phyloP scores from a whole-genome alignment of 2,329 filamentous ascomycete species.

The Colletotrichum horii region DNA sequence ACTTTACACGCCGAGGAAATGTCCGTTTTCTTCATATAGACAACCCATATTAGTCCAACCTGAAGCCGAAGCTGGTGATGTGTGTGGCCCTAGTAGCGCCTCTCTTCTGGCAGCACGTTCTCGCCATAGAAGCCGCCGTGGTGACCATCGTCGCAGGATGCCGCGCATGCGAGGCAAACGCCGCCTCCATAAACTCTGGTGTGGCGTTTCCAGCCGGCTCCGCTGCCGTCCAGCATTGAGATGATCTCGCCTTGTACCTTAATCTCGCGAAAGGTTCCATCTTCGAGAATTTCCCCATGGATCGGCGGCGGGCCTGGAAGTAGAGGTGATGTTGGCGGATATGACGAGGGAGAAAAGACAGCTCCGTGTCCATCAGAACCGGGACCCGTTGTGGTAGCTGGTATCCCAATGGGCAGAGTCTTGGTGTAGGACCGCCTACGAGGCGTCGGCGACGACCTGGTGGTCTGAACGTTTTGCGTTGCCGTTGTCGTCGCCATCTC shows the following conservation, averaged over 20 bases:
- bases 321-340: conserved; percentile 51
- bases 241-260: conserved; percentile 57
- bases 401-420: conserved; percentile 40
- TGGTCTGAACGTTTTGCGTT: conserved; percentile 24
- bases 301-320: conserved; percentile 53
- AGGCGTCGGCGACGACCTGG: conserved; percentile 35
- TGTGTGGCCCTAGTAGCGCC: conserved; percentile 35
- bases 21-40: not conserved
- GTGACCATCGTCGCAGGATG: conserved; percentile 46
- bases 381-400: conserved; percentile 24
- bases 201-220: conserved; percentile 60
- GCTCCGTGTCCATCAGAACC: conserved; percentile 19
- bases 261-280: conserved; percentile 36
- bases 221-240: conserved; percentile 51
- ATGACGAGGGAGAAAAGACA: conserved; percentile 53
- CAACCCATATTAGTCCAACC: not conserved
- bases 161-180: conserved; percentile 60
- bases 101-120: conserved; percentile 57
- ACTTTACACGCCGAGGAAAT: not conserved
- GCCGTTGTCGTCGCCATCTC: conserved; percentile 24
- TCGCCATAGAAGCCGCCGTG: conserved; percentile 59
- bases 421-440: conserved; percentile 49
- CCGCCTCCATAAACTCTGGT: conserved; percentile 65
- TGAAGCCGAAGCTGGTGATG: not conserved
- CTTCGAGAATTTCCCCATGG: conserved; percentile 29